These are phyloP conservation scores for Ophiostoma fasciatum DNA, from an alignment of 2,329 filamentous ascomycete genomes.

Conservation along the genomic window DNA sequence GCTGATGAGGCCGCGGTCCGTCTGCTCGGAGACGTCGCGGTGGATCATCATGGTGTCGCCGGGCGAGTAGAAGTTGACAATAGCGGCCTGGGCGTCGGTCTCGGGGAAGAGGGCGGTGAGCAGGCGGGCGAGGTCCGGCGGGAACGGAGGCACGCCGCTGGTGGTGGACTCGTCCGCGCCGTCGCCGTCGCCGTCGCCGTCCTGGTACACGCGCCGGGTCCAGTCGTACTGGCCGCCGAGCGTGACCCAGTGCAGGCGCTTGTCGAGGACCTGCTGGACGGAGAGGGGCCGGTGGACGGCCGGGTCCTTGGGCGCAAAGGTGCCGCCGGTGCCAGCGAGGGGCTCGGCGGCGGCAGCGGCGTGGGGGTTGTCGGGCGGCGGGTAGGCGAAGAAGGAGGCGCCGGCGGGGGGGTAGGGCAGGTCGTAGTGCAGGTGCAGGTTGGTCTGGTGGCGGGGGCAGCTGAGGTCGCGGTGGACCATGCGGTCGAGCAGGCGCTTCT, in stretches of 20 bases:
- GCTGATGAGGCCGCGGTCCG: conserved; percentile 64
- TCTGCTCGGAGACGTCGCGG: conserved; percentile 81
- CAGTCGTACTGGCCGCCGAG: conserved; percentile 94
- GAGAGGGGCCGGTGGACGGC: conserved; percentile 59
- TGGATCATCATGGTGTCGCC: conserved; percentile 87
- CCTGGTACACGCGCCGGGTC: conserved; percentile 73
- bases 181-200: background rate
- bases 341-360: conserved; percentile 34
- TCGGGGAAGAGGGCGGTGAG: conserved; percentile 58
- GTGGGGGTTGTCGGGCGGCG: conserved; percentile 20
- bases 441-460: conserved; percentile 63
- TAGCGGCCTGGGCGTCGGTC: conserved; percentile 74
- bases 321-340: conserved; percentile 34
- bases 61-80: conserved; percentile 83
- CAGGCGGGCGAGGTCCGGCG: conserved; percentile 53
- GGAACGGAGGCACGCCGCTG: conserved; percentile 38
- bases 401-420: conserved; percentile 17
- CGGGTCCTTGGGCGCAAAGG: conserved; percentile 54
- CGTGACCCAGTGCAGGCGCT: conserved; percentile 84
- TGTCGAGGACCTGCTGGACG: conserved; percentile 54
- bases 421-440: conserved; percentile 38
- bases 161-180: conserved; percentile 23
- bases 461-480: conserved; percentile 55
- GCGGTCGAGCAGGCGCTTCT: conserved; percentile 53
- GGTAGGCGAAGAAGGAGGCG: conserved; percentile 39